phyloP scores from a whole-genome alignment of 441 rosid genomes.

The Pelargonium exstipulatum region DNA sequence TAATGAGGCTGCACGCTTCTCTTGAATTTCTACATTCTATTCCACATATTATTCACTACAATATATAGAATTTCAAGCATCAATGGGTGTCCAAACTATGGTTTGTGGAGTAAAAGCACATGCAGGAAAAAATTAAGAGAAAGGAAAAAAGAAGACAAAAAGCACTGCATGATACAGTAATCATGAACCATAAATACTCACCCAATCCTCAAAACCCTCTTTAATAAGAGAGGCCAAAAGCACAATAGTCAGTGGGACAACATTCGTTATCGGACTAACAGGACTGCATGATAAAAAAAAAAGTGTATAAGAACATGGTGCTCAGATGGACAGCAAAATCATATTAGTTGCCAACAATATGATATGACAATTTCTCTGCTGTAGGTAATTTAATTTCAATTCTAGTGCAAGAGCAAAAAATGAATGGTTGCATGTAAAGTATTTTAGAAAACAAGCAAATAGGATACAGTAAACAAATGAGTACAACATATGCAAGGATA shows the following conservation, averaged over 20 bases:
- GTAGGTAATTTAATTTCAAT: not conserved
- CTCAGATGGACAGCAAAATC: not conserved
- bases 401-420: not conserved
- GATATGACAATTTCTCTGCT: not conserved
- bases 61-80: conserved; percentile 9
- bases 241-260: conserved; percentile 86
- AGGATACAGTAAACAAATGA: not conserved
- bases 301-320: conserved; percentile 12
- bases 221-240: conserved; percentile 94
- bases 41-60: not conserved
- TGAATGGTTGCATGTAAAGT: not conserved
- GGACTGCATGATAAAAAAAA: conserved; percentile 66
- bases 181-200: conserved; percentile 36
- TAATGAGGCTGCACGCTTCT: conserved; percentile 7
- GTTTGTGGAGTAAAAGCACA: conserved; percentile 3
- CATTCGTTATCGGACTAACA: conserved; percentile 90
- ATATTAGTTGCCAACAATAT: conserved; percentile 1
- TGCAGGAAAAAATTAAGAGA: conserved; percentile 13
- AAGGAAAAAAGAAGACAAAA: not conserved
- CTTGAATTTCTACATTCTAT: not conserved
- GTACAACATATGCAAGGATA: not conserved
- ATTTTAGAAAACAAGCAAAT: not conserved
- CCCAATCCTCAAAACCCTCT: conserved; percentile 99
- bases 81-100: conserved; percentile 1
- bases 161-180: conserved; percentile 7